phyloP scores from a whole-genome alignment of 257 asterid species.

The Verbascum thapsus region DNA sequence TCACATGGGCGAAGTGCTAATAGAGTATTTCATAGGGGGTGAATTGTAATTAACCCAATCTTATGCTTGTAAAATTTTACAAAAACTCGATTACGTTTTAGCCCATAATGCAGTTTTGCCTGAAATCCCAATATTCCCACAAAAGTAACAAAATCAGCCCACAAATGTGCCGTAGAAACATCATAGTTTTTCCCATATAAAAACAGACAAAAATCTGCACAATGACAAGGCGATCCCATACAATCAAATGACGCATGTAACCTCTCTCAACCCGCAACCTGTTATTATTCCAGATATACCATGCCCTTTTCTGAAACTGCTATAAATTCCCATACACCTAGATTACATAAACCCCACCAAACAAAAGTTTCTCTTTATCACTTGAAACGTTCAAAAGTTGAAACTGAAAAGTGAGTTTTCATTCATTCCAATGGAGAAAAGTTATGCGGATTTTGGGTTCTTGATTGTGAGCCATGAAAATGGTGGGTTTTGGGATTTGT shows the following conservation, averaged over 20 bases:
- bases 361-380: conserved; percentile 1
- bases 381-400: neutral
- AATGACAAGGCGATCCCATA: no score
- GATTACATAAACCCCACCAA: conserved; percentile 10
- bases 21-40: no score
- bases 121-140: no score
- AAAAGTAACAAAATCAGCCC: no score
- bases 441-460: conserved; percentile 40
- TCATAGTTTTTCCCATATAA: no score
- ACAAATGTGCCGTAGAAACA: no score
- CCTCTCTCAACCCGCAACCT: conserved; percentile 27
- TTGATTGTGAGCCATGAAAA: conserved; percentile 58
- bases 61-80: no score
- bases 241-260: conserved; percentile 30
- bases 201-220: no score
- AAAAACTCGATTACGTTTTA: no score
- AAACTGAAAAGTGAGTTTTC: neutral
- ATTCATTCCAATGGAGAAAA: conserved; percentile 24
- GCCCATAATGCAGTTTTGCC: no score
- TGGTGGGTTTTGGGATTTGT: conserved; percentile 70
- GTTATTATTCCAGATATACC: conserved; percentile 28
- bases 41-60: no score
- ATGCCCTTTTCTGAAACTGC: conserved; percentile 12
- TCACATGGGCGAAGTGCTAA: no score
- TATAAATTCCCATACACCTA: conserved; percentile 29